These are phyloP conservation scores for Pichia pseudocactophila DNA, from an alignment of 805 yeast genomes.

Conservation along the genomic window DNA sequence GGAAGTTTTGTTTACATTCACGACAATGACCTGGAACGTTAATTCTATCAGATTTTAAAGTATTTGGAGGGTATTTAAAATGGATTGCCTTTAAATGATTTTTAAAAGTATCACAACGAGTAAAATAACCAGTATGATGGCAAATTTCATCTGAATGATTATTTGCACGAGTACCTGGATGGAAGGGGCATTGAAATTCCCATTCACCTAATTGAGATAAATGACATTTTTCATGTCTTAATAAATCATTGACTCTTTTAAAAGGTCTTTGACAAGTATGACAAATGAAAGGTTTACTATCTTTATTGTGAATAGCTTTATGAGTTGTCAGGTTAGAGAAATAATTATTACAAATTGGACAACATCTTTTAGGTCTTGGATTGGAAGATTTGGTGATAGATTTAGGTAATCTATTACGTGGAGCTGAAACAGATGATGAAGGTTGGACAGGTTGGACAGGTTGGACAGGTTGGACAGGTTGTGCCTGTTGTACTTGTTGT, in stretches of 20 bases:
- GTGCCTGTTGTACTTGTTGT: neutral
- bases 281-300: constrained; percentile 71
- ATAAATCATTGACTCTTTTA: constrained; percentile 78
- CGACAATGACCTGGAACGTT: constrained; percentile 68
- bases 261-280: constrained; percentile 74
- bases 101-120: constrained; percentile 85
- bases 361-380: constrained; percentile 29
- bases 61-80: constrained; percentile 81
- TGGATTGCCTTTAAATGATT: constrained; percentile 87
- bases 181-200: constrained; percentile 75
- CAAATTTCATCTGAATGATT: constrained; percentile 30
- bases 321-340: constrained; percentile 81
- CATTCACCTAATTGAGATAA: constrained; percentile 64
- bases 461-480: too few relatives aligned
- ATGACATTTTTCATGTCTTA: constrained; percentile 80
- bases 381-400: neutral
- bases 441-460: neutral
- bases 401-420: neutral
- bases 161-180: constrained; percentile 12
- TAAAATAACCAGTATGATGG: constrained; percentile 77
- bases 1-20: constrained; percentile 60
- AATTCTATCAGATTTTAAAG: constrained; percentile 65
- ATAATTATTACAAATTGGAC: constrained; percentile 33
- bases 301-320: constrained; percentile 68
- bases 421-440: constrained; percentile 2